Base-by-base conservation (phyloP, 345 rosid genomes). In the Mallotus nudiflorus region DNA sequence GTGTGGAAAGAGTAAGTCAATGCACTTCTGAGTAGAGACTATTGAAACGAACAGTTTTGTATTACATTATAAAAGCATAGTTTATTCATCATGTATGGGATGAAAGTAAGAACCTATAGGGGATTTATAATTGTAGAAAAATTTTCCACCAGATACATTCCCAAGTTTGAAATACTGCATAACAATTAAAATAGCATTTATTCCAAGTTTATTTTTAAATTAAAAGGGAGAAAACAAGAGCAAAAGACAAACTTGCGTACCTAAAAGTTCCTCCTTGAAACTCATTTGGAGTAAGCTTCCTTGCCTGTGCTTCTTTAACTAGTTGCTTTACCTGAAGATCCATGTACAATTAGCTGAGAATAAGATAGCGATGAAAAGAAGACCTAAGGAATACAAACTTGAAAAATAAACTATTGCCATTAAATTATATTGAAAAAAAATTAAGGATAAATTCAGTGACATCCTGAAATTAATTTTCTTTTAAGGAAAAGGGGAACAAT, bases 201-300 rank as follows among this genome's bases (percentile, higher is more conserved):
- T 9, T 57, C 45, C 7, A 54, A 24, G 27, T 51, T 62, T 52
- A 18, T 51, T 44, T 40, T 70, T 57, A 33, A 52, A 75, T 64
- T 13, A 16, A 58, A 24, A 27, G 33, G 19, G 62, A 40, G 37
- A 22, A 7, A 44, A 37, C 29, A 16, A 28, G 56, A 13, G 46
- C 29, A 25, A 25, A 55, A 53, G 29, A 58, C 46, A 70, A 63
- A 25, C 28, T 24, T 63, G 18, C 54, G 52, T 46, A 90, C 99
- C 99, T 91, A 83, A 95, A 95, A 66, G 99, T 83, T 80, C 99
- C 99, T 81, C 97, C 99, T 82, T 87, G 99, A 79, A 91, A 95
- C 74, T 95, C 97, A 29, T 87, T 76, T 35, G 99, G 99, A 24
- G 83, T 79, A 68, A 95, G 95, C 85, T 91, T 95, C 76, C 99